These are phyloP conservation scores for Diophrys appendiculata DNA, from an alignment of 73 alveolate species.

Conservation along the genomic window DNA sequence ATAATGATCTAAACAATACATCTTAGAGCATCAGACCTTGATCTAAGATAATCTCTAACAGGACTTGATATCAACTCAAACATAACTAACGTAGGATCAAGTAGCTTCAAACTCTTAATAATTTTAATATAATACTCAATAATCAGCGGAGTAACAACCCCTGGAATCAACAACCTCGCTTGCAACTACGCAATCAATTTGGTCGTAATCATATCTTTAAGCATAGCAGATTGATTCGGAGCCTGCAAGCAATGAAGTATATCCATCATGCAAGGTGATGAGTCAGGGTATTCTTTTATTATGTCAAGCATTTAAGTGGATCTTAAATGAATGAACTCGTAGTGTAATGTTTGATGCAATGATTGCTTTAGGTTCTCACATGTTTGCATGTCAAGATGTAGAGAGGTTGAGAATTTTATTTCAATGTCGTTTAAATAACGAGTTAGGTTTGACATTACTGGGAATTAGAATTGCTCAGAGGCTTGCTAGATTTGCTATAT, in stretches of 20 bases:
- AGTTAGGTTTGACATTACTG: too few species aligned
- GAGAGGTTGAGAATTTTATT: too few species aligned
- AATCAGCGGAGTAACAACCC: constrained; percentile 79
- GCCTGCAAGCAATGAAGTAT: background rate
- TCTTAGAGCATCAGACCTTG: constrained; percentile 82
- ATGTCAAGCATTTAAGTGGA: constrained; percentile 59
- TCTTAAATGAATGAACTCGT: too few species aligned
- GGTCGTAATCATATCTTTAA: background rate
- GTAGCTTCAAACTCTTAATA: constrained; percentile 76
- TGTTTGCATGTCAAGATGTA: too few species aligned
- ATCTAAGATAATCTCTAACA: constrained; percentile 77
- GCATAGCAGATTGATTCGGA: too few species aligned
- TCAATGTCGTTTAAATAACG: too few species aligned
- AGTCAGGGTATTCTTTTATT: constrained; percentile 56
- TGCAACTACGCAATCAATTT: constrained; percentile 66
- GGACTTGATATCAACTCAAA: constrained; percentile 85
- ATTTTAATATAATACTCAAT: constrained; percentile 82
- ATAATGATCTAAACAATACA: constrained; percentile 82
- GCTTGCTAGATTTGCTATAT: too few species aligned
- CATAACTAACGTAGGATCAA: constrained; percentile 77
- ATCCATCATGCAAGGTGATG: constrained; percentile 47
- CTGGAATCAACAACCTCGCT: constrained; percentile 73
- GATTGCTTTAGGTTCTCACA: too few species aligned
- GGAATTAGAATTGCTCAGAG: too few species aligned
- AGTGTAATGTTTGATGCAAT: too few species aligned